phyloP scores from a whole-genome alignment of 1,284 basidiomycete species.

The Cutaneotrichosporon spelunceum region DNA sequence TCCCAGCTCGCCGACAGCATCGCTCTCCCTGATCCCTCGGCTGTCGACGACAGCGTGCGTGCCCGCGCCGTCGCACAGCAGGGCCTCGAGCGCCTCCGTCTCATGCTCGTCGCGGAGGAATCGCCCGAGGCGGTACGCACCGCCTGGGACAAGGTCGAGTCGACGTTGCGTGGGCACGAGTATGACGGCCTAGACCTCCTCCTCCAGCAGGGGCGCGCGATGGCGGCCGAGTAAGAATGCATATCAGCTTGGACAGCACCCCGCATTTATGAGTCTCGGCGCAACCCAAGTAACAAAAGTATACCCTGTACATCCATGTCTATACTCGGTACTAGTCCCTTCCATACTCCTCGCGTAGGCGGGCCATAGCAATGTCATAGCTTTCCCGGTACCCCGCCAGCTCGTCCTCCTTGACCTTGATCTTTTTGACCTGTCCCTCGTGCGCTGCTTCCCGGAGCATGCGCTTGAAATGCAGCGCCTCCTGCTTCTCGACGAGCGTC shows the following conservation, averaged over 20 bases:
- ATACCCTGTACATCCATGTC: constrained; percentile 7
- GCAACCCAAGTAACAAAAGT: neutral
- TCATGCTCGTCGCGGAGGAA: constrained; percentile 38
- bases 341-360: constrained; percentile 32
- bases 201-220: constrained; percentile 14
- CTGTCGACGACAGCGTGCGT: constrained; percentile 6
- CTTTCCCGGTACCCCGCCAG: constrained; percentile 58
- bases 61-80: constrained; percentile 10
- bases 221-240: constrained; percentile 5
- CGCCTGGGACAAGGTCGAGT: constrained; percentile 16
- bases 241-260: neutral
- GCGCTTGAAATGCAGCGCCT: constrained; percentile 85
- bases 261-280: neutral
- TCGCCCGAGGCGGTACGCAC: constrained; percentile 11
- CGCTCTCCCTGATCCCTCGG: constrained; percentile 27
- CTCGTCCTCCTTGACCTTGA: constrained; percentile 66
- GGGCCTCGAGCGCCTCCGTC: constrained; percentile 28
- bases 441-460: constrained; percentile 77
- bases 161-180: neutral
- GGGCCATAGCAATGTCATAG: constrained; percentile 58
- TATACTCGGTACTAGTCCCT: constrained; percentile 24
- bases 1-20: constrained; percentile 46
- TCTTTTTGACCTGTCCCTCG: constrained; percentile 65
- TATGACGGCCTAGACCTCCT: constrained; percentile 13
- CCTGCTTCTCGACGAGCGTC: constrained; percentile 93